Conservation (phyloP, 139 green algal species). For the Auxenochlorella pyrenoidosa region DNA sequence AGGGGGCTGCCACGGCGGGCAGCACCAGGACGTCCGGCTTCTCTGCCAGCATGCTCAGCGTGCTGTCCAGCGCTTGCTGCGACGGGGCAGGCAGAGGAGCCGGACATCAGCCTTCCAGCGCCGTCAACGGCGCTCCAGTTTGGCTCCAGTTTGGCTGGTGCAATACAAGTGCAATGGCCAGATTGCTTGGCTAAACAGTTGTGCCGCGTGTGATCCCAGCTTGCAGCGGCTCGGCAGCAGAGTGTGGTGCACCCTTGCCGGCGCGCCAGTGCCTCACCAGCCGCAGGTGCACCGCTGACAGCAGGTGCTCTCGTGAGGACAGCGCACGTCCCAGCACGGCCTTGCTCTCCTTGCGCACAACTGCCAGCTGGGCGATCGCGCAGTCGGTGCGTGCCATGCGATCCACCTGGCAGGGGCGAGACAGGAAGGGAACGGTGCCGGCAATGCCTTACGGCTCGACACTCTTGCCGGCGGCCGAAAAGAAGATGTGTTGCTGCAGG, state of each 20-base stretch:
- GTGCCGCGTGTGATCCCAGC: no score
- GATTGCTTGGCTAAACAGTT: no score
- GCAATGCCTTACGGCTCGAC: no score
- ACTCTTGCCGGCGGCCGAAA: no score
- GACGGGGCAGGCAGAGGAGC: background rate
- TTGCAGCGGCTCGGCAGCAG: background rate
- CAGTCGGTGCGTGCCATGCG: slow-evolving; percentile 1
- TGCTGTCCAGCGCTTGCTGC: background rate
- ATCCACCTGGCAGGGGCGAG: background rate
- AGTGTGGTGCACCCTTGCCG: background rate
- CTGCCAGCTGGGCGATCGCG: background rate
- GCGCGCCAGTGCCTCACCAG: no score
- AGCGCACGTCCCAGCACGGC: background rate
- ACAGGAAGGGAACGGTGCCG: no score
- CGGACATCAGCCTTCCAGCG: no score
- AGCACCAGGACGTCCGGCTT: background rate
- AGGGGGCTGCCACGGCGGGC: background rate
- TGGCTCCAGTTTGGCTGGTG: no score
- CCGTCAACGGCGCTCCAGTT: no score
- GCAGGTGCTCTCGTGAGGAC: background rate
- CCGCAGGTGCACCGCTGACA: background rate
- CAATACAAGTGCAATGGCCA: no score
- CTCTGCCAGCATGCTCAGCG: background rate
- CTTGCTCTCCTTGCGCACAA: background rate
- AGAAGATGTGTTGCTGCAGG: no score